A percentile compares a stretch with the other conserved stretches of the same genome.
Evolutionary conservation across 1,284 basidiomycete species (phyloP).

Genomic region (Pseudozyma sp.): DNA sequence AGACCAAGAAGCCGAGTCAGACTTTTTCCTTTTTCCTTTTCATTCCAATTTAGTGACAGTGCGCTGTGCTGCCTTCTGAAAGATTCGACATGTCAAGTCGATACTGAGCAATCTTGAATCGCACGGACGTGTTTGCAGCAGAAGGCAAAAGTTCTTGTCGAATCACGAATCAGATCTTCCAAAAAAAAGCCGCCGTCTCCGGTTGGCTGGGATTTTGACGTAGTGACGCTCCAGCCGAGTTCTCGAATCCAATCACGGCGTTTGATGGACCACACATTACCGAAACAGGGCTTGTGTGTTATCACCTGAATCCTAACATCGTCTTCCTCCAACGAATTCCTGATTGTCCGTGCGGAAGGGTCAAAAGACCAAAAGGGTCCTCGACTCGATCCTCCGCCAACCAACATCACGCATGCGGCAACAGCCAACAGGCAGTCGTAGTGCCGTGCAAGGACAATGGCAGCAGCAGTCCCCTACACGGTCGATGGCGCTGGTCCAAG

Average conservation of each 20-base stretch:
- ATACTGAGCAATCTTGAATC: background rate
- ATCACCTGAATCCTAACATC: background rate
- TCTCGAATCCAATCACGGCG: no score
- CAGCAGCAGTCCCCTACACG: slow-evolving; percentile 17
- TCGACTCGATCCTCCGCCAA: background rate
- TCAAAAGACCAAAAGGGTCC: background rate
- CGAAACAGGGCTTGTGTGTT: no score
- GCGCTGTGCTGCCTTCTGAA: slow-evolving; percentile 7
- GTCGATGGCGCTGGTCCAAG: slow-evolving; percentile 28
- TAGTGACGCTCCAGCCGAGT: background rate
- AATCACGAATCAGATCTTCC: slow-evolving; percentile 19
- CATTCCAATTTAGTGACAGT: background rate
- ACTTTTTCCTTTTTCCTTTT: background rate
- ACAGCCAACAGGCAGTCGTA: background rate
- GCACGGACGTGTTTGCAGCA: slow-evolving; percentile 11
- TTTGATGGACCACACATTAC: no score
- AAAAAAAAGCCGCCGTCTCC: background rate
- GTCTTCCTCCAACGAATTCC: no score
- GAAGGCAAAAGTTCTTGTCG: slow-evolving; percentile 19
- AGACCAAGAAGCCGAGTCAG: slow-evolving; percentile 5
- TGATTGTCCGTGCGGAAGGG: slow-evolving; percentile 4
- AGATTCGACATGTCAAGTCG: slow-evolving; percentile 6
- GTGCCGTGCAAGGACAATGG: slow-evolving; percentile 8
- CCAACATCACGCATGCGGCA: background rate
- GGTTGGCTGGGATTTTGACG: background rate